Conservation (phyloP, 2,329 filamentous ascomycete genomes). For the Paramyrothecium roridum region DNA sequence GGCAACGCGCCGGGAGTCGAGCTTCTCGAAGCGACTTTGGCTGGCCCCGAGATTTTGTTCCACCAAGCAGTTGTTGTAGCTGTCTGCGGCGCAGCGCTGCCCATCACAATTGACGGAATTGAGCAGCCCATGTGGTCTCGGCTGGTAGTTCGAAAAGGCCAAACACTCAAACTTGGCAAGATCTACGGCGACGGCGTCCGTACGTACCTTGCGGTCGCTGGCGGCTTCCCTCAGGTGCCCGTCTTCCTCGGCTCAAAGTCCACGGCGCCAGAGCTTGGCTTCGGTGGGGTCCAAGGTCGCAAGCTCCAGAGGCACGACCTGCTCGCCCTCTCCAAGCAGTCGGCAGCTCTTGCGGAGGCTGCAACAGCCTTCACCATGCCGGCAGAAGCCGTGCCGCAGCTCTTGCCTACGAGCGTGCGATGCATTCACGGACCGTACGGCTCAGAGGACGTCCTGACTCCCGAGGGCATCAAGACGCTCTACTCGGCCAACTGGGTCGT, state of each 20-base stretch:
- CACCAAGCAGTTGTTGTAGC: too few relatives aligned
- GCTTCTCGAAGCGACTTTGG: too few relatives aligned
- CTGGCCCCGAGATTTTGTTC: too few relatives aligned
- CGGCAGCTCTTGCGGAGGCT: not conserved
- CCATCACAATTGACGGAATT: too few relatives aligned
- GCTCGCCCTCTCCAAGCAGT: conserved; percentile 11
- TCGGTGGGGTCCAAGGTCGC: conserved; percentile 31
- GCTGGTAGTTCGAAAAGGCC: too few relatives aligned
- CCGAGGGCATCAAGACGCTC: conserved; percentile 23
- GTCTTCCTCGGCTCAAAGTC: conserved; percentile 26
- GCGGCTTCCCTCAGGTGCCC: conserved; percentile 30
- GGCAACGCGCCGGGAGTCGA: too few relatives aligned
- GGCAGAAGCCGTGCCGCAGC: conserved; percentile 19
- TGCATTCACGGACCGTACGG: conserved; percentile 37
- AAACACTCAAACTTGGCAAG: too few relatives aligned
- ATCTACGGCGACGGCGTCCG: too few relatives aligned
- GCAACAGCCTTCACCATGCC: not conserved
- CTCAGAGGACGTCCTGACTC: conserved; percentile 32
- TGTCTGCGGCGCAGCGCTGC: too few relatives aligned
- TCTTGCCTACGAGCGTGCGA: conserved; percentile 14
- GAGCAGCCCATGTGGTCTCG: too few relatives aligned
- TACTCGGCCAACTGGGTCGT: conserved; percentile 34
- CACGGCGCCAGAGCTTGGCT: conserved; percentile 25
- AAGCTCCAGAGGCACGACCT: conserved; percentile 26
- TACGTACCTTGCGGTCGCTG: conserved; percentile 27